A percentile compares a stretch with the other conserved stretches of the same genome.
These are phyloP conservation scores for Vaccinium vitisidaea DNA, from an alignment of 148 eudicot species.

Conservation along the genomic window DNA sequence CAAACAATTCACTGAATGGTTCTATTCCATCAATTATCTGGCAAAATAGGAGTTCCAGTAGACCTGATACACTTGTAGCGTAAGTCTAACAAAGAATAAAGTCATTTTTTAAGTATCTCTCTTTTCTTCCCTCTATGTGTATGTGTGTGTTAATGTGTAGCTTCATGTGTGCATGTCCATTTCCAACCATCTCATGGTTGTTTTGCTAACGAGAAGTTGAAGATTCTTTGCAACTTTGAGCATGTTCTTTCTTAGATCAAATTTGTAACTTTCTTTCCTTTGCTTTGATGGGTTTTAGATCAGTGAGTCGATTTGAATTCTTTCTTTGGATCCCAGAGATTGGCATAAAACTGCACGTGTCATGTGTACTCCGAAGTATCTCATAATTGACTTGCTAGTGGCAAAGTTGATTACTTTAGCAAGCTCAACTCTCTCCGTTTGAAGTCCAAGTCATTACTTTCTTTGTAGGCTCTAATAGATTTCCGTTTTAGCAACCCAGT, in stretches of 20 bases:
- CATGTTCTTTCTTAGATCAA: background rate
- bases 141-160: background rate
- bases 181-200: background rate
- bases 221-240: conserved; percentile 1
- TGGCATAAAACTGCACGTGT: too few species aligned
- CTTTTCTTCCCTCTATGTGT: background rate
- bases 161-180: background rate
- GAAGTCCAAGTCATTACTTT: too few species aligned
- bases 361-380: too few species aligned
- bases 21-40: conserved; percentile 59
- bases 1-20: conserved; percentile 52
- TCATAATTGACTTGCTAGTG: too few species aligned
- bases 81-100: conserved; percentile 33
- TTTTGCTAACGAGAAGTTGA: conserved; percentile 7
- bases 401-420: too few species aligned
- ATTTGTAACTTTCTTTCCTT: background rate
- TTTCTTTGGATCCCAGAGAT: too few species aligned
- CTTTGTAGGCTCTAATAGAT: too few species aligned
- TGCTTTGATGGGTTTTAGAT: too few species aligned
- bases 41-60: conserved; percentile 44
- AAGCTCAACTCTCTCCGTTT: too few species aligned
- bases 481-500: too few species aligned
- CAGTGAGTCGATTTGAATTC: too few species aligned
- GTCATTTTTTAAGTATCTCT: background rate
- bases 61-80: conserved; percentile 38